phyloP scores from a whole-genome alignment of 768 basidiomycete genomes.

The Paxillus rubicundulus region DNA sequence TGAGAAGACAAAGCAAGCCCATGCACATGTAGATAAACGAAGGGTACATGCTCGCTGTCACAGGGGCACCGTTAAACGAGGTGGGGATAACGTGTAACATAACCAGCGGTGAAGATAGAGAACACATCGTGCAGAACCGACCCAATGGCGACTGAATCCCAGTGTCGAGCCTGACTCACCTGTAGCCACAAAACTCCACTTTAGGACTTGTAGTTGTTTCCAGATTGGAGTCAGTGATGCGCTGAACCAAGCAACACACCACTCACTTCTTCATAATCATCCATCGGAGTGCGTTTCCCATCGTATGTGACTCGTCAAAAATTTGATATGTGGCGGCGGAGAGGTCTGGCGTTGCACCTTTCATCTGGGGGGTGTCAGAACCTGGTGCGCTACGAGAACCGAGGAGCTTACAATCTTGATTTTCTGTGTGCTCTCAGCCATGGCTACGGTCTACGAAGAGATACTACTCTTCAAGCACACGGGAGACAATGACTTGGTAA shows the following conservation, averaged over 20 bases:
- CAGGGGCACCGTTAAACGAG: not conserved
- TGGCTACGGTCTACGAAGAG: conserved; percentile 6
- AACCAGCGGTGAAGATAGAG: not conserved
- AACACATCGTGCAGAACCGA: not conserved
- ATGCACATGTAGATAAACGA: not conserved
- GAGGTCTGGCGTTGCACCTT: conserved; percentile 76
- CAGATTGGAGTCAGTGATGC: conserved; percentile 1
- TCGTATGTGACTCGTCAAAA: conserved; percentile 91
- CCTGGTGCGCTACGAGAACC: not conserved
- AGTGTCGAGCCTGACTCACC: conserved; percentile 43
- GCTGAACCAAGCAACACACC: not conserved
- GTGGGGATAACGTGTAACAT: not conserved
- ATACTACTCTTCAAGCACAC: not conserved
- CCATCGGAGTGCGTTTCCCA: conserved; percentile 94
- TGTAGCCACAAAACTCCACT: conserved; percentile 98
- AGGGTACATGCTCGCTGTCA: not conserved
- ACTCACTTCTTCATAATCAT: conserved; percentile 99
- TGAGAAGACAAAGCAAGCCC: conserved; percentile 14
- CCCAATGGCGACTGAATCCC: not conserved
- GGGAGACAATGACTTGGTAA: not conserved
- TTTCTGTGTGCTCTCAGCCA: conserved; percentile 30
- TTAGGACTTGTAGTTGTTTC: conserved; percentile 69
- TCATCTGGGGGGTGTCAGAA: conserved; percentile 55
- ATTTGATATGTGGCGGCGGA: conserved; percentile 91
- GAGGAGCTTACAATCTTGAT: conserved; percentile 31